Evolutionary conservation across 208 protist species (phyloP).

Genomic region (Leishmania lainsoni): DNA sequence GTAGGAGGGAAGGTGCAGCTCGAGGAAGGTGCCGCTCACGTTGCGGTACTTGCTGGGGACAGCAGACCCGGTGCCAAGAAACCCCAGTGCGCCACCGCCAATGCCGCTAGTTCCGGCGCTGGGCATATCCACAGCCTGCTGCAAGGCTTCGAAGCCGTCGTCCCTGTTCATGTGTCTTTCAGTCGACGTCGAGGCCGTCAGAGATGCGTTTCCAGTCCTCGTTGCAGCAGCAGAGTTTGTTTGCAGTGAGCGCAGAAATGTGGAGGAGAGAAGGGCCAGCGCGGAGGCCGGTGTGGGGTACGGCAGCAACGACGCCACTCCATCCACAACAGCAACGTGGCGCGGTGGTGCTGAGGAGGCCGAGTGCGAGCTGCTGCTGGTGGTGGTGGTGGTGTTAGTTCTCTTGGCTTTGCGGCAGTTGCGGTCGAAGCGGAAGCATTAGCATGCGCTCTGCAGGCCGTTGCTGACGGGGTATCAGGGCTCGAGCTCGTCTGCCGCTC

Average conservation of each 20-base stretch:
- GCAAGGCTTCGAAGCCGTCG: background rate
- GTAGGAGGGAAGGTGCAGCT: conserved; percentile 46
- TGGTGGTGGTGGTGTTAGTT: background rate
- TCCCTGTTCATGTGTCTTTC: background rate
- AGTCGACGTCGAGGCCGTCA: background rate
- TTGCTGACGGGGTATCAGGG: background rate
- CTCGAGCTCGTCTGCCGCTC: background rate
- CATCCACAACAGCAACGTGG: conserved; percentile 14
- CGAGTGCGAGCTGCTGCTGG: background rate
- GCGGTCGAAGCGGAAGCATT: background rate
- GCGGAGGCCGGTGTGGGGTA: conserved; percentile 51
- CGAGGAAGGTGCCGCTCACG: conserved; percentile 76
- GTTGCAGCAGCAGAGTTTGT: background rate
- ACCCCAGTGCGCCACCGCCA: conserved; percentile 64
- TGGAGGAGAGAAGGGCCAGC: conserved; percentile 35
- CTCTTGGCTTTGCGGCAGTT: background rate
- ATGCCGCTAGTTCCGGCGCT: background rate
- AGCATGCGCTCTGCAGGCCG: background rate
- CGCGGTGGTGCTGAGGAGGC: background rate
- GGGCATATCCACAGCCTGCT: background rate
- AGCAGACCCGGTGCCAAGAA: conserved; percentile 87
- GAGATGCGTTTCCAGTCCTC: background rate
- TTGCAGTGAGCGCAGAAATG: conserved; percentile 18
- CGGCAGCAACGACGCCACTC: conserved; percentile 30
- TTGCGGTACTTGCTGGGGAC: conserved; percentile 91